Conservation (phyloP, 345 rosid species). For the Excoecaria agallocha region DNA sequence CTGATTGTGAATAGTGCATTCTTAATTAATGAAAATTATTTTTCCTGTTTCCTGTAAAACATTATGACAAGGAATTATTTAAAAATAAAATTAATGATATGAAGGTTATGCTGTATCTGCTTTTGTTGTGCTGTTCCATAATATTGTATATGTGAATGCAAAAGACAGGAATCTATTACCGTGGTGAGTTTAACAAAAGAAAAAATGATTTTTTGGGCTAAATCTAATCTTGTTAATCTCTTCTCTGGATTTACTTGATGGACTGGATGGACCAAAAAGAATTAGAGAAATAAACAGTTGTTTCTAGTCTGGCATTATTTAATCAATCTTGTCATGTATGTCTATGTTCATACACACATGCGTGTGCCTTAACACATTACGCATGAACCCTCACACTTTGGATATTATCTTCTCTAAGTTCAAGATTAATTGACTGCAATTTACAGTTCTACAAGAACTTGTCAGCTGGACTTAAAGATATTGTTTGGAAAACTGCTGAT, state of each 20-base stretch:
- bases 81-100: no score
- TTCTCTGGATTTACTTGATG: background rate
- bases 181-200: background rate
- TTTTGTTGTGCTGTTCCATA: background rate
- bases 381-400: background rate
- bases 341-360: background rate
- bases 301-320: background rate
- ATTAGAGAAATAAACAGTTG: background rate
- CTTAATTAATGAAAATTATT: background rate
- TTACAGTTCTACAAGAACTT: slow-evolving; percentile 84
- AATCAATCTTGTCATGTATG: background rate
- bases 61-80: background rate
- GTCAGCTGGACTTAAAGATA: slow-evolving; percentile 80
- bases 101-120: background rate
- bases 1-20: background rate
- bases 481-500: slow-evolving; percentile 83
- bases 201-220: background rate
- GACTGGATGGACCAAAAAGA: background rate
- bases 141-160: background rate
- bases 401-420: background rate
- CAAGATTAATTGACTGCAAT: background rate
- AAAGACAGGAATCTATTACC: background rate
- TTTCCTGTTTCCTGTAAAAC: background rate
- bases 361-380: background rate
- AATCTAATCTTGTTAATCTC: background rate